phyloP scores from a whole-genome alignment of 2,329 filamentous ascomycete species.

The Oidium heveae region DNA sequence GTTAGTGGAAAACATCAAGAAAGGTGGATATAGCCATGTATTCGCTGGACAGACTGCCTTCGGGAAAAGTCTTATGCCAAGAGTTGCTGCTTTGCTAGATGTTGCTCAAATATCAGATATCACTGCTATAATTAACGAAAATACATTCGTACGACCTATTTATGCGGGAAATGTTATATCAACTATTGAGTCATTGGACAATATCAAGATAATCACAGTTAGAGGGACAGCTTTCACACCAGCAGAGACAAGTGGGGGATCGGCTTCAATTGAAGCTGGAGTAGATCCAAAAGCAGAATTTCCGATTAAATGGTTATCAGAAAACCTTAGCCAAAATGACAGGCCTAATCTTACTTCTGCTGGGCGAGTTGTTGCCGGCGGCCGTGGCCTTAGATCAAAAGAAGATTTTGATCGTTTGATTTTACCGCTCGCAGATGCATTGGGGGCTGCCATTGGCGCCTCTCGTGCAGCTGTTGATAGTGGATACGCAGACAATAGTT shows the following conservation, averaged over 20 bases:
- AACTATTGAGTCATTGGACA: slow-evolving; percentile 74
- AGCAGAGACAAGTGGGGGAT: slow-evolving; percentile 42
- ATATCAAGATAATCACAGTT: slow-evolving; percentile 72
- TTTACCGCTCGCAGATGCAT: slow-evolving; percentile 68
- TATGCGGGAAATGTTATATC: slow-evolving; percentile 95
- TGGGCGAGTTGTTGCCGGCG: slow-evolving; percentile 70
- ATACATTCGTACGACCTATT: slow-evolving; percentile 87
- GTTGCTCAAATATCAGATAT: slow-evolving; percentile 87
- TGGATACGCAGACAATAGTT: slow-evolving; percentile 91
- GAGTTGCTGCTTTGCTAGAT: slow-evolving; percentile 76
- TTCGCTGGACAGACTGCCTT: slow-evolving; percentile 83
- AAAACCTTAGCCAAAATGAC: slow-evolving; percentile 80
- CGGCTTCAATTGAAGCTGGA: slow-evolving; percentile 60
- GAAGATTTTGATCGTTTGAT: slow-evolving; percentile 90
- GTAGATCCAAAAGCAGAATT: slow-evolving; percentile 55
- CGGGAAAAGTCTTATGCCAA: slow-evolving; percentile 81
- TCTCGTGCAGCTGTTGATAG: slow-evolving; percentile 89
- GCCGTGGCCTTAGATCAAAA: slow-evolving; percentile 88
- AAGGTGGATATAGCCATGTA: slow-evolving; percentile 79
- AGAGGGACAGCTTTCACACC: slow-evolving; percentile 78
- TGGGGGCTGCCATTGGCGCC: slow-evolving; percentile 88
- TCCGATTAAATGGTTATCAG: slow-evolving; percentile 71
- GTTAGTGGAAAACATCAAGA: slow-evolving; percentile 88
- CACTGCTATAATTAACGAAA: slow-evolving; percentile 62
- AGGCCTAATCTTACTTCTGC: slow-evolving; percentile 86